phyloP scores from a whole-genome alignment of 495 filamentous ascomycete species.

The Tuber microsphaerosporum region DNA sequence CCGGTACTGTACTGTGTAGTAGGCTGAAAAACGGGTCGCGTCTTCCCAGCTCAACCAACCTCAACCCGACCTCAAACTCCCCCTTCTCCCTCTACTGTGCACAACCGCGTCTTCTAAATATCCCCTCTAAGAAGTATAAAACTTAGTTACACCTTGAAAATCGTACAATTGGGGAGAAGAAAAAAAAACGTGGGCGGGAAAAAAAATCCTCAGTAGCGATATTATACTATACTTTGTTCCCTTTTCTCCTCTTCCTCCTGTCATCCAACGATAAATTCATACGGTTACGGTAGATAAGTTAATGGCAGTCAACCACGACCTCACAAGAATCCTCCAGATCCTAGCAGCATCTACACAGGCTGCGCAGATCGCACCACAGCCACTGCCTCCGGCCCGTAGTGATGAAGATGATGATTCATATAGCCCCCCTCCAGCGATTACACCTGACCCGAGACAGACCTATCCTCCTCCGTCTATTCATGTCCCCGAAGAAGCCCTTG shows the following conservation, averaged over 20 bases:
- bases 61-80: not conserved
- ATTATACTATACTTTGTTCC: not conserved
- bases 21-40: not conserved
- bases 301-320: conserved; percentile 6
- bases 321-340: conserved; percentile 15
- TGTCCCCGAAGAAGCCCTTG: conserved; percentile 30
- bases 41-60: not conserved
- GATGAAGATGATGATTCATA: conserved; percentile 9
- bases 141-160: not conserved
- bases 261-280: not conserved
- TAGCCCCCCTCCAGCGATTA: conserved; percentile 9
- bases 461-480: not conserved
- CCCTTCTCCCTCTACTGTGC: not conserved
- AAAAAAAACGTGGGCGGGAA: not conserved
- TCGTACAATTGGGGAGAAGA: not conserved
- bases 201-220: not conserved
- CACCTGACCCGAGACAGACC: conserved; percentile 2
- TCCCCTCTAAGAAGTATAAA: not conserved
- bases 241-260: not conserved
- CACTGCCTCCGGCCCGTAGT: not conserved
- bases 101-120: not conserved
- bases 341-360: not conserved
- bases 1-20: not conserved
- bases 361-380: conserved; percentile 15
- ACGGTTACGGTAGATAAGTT: not conserved